Base-by-base conservation (phyloP, 2,329 filamentous ascomycete genomes). In the Cryphonectria naterciae region DNA sequence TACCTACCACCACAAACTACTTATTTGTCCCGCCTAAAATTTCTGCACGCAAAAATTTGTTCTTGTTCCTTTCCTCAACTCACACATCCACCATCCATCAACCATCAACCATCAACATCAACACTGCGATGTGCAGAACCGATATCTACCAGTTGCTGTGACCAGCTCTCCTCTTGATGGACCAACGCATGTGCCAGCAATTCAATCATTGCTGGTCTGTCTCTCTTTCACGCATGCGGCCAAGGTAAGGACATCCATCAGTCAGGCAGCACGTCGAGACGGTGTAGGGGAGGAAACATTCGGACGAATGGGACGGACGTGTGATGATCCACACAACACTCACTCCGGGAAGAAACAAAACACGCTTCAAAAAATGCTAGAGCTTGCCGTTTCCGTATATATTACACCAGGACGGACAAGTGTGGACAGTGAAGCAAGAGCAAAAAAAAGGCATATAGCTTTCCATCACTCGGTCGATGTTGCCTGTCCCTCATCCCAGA, bases 351-450 rank as follows among this genome's bases (percentile, higher is more conserved):
- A 54, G 63, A 73, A 54, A 78, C 2, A 32, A 32, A 32, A 32
- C 32, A 32, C 32, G 87, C 88, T 89, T 89, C 87, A 70, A 81
- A 87, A 83, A 83, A 82, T 84, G 88, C 88, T 90, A 90, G 88
- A 90, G 87, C 88, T 88, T 89, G 86, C 84, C 88, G 87, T 82
- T 82, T 85, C 79, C 80, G 79, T 81, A 72, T 79, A 78, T 76
- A 72, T 63, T 69, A 78, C 79, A 77, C 82, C 80, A 88, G 83
- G 85, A 83, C 87, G 87, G 79, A 84, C 86, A 88, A 87, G 88
- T 90, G 88, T 90, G 88, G 88, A 90, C 88, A 89, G 81, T 89
- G 88, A 90, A 90, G 88, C 88, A 84, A 90, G 76, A 90, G 81
- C 71, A 81, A 87, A 82, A 82, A 75, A 81, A 87, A 32, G 32